Evolutionary conservation across 441 rosid species (phyloP).

Genomic region (Euphorbia schlechtendalii): DNA sequence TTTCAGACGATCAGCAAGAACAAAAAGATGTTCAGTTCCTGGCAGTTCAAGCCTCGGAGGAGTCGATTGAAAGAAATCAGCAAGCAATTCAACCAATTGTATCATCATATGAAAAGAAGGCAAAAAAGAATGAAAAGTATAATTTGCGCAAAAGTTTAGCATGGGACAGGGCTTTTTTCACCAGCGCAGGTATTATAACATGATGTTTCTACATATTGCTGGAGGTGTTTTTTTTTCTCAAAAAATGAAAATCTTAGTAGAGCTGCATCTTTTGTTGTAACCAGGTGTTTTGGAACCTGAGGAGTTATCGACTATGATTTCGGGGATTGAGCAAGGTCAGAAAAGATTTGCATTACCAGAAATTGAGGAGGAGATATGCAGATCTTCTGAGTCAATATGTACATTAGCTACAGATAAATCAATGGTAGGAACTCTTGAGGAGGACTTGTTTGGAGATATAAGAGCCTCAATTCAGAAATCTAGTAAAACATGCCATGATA

Average conservation of each 20-base stretch:
- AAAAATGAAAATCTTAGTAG: background rate
- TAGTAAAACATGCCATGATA: constrained; percentile 29
- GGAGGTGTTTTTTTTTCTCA: background rate
- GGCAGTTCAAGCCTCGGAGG: constrained; percentile 17
- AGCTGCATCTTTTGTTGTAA: background rate
- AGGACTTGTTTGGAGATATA: constrained; percentile 62
- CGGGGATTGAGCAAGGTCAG: constrained; percentile 35
- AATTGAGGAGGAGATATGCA: constrained; percentile 64
- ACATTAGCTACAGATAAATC: constrained; percentile 65
- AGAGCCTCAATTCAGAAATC: constrained; percentile 79
- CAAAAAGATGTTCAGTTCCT: constrained; percentile 25
- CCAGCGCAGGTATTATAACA: constrained; percentile 53
- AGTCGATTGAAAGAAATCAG: constrained; percentile 25
- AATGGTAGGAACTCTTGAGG: constrained; percentile 41
- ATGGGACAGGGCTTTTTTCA: constrained; percentile 96
- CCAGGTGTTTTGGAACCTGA: constrained; percentile 86
- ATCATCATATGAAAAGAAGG: constrained; percentile 33
- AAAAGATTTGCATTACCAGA: constrained; percentile 41
- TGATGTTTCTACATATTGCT: no score
- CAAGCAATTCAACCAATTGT: constrained; percentile 32
- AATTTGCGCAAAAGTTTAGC: constrained; percentile 86
- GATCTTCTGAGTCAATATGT: constrained; percentile 74
- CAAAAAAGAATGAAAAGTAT: constrained; percentile 39
- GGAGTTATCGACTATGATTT: constrained; percentile 74
- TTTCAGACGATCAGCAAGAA: constrained; percentile 37